Evolutionary conservation across 1,284 basidiomycete genomes (phyloP).

Genomic region (Pseudozyma sp.): DNA sequence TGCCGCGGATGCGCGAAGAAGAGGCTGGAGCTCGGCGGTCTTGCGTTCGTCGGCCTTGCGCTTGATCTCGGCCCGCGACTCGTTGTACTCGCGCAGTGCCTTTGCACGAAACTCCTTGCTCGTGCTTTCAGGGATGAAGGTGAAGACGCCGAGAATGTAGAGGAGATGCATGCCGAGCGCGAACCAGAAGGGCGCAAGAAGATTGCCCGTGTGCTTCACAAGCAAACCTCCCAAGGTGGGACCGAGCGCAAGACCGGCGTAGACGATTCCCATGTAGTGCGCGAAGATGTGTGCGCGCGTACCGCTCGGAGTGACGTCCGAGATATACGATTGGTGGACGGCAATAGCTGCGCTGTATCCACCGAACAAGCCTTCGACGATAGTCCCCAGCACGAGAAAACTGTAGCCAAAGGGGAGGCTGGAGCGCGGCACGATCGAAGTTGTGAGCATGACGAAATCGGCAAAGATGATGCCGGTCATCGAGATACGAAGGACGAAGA

Average conservation of each 20-base stretch:
- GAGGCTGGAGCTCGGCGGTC: conserved; percentile 41
- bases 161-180: conserved; percentile 50
- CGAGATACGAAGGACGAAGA: conserved; percentile 78
- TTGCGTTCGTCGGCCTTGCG: conserved; percentile 42
- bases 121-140: conserved; percentile 64
- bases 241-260: conserved; percentile 61
- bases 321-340: conserved; percentile 82
- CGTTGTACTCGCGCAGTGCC: conserved; percentile 45
- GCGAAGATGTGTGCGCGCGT: conserved; percentile 62
- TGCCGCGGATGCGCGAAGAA: conserved; percentile 17
- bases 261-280: conserved; percentile 59
- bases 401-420: conserved; percentile 74
- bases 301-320: conserved; percentile 62
- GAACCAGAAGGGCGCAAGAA: conserved; percentile 57
- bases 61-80: conserved; percentile 31
- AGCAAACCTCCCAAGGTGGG: conserved; percentile 63
- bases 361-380: conserved; percentile 84
- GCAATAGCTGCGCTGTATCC: conserved; percentile 85
- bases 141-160: conserved; percentile 48
- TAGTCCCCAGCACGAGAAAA: conserved; percentile 82
- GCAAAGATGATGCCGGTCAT: conserved; percentile 80
- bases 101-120: conserved; percentile 39
- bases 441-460: conserved; percentile 71
- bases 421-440: conserved; percentile 43
- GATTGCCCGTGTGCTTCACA: conserved; percentile 53